Percentiles rank a stretch among this genome's conserved stretches.
phyloP scores from a whole-genome alignment of 1,139 yeast species.

The Sugiyamaella paludigena region DNA sequence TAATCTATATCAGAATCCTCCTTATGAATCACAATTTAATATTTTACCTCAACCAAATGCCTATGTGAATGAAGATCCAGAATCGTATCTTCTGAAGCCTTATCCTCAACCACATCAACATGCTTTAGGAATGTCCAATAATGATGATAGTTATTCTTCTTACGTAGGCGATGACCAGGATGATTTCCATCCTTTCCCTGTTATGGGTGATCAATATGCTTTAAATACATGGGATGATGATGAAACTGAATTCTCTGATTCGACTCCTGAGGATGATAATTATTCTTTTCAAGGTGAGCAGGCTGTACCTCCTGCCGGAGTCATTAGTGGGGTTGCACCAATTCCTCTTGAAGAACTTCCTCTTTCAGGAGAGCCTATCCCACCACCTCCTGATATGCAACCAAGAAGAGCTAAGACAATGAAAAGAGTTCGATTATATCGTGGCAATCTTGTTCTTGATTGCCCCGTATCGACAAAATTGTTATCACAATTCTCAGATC shows the following conservation, averaged over 20 bases:
- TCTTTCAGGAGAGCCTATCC: conserved; percentile 9
- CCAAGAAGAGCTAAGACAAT: conserved; percentile 41
- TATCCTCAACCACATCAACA: conserved; percentile 24
- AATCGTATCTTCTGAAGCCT: conserved; percentile 25
- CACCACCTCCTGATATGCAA: conserved; percentile 30
- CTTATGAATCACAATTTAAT: conserved; percentile 7
- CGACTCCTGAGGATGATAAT: conserved; percentile 22
- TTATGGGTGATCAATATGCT: conserved; percentile 40
- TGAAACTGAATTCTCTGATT: conserved; percentile 24
- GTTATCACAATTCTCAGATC: conserved; percentile 52
- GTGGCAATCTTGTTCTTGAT: conserved; percentile 74
- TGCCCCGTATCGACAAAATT: conserved; percentile 70
- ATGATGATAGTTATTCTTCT: conserved; percentile 21
- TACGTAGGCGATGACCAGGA: conserved; percentile 28
- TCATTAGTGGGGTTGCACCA: conserved; percentile 10
- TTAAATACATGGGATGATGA: conserved; percentile 39
- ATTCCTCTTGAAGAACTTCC: conserved; percentile 10
- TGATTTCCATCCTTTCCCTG: conserved; percentile 37
- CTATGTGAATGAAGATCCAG: conserved; percentile 20
- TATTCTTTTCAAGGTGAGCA: conserved; percentile 20
- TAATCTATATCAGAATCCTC: conserved; percentile 5
- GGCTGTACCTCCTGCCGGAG: conserved; percentile 13
- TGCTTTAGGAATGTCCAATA: conserved; percentile 18
- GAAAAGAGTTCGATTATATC: conserved; percentile 54
- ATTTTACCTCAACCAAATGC: neutral